Percentiles rank a stretch among this genome's conserved stretches.
Conservation (phyloP, 2,329 filamentous ascomycete species). For the Hypoxylon sp. region DNA sequence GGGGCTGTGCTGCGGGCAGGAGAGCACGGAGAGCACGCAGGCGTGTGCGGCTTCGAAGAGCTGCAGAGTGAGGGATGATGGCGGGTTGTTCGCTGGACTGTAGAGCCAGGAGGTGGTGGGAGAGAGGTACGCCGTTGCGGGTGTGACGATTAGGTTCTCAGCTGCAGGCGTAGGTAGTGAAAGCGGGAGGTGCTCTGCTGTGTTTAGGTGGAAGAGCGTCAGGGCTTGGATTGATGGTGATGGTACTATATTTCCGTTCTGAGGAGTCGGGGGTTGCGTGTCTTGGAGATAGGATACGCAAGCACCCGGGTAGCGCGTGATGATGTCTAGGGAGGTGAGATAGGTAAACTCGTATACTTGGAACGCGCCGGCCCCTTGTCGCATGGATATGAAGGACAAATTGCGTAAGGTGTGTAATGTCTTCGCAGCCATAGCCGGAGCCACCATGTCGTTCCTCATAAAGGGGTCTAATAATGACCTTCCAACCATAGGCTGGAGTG, state of each 20-base stretch:
- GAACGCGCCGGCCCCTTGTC: constrained; percentile 80
- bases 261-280: constrained; percentile 65
- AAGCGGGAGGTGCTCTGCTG: constrained; percentile 85
- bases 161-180: constrained; percentile 75
- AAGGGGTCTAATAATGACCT: constrained; percentile 69
- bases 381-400: constrained; percentile 84
- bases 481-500: constrained; percentile 80
- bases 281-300: constrained; percentile 76
- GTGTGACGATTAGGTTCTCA: constrained; percentile 80
- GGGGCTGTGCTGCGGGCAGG: constrained; percentile 81
- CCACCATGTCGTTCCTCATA: constrained; percentile 63
- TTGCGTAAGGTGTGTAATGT: constrained; percentile 81
- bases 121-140: constrained; percentile 80
- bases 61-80: constrained; percentile 64
- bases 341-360: constrained; percentile 90
- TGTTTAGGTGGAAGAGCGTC: constrained; percentile 91
- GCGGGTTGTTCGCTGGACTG: constrained; percentile 54
- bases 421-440: constrained; percentile 77
- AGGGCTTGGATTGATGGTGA: constrained; percentile 79
- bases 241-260: constrained; percentile 67
- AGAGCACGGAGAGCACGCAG: constrained; percentile 83
- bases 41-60: constrained; percentile 93
- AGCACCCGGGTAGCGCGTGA: constrained; percentile 78
- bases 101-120: constrained; percentile 50
- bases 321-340: constrained; percentile 84